These are phyloP conservation scores for Daedalea quercina DNA, from an alignment of 768 basidiomycete genomes.

Conservation along the genomic window DNA sequence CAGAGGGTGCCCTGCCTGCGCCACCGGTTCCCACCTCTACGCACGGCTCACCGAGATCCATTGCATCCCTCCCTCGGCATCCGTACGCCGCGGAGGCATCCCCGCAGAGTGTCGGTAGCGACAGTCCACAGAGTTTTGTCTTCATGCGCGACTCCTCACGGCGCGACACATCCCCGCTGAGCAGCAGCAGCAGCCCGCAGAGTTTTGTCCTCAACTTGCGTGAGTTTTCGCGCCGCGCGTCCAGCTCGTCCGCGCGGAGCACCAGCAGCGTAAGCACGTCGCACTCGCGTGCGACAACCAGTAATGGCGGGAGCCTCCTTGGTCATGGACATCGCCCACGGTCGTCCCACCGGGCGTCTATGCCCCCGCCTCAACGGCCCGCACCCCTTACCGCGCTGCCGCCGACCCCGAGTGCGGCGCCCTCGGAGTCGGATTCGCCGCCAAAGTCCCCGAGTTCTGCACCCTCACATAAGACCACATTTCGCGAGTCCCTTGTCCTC, in stretches of 20 bases:
- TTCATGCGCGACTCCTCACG: constrained; percentile 22
- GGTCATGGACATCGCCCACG: constrained; percentile 25
- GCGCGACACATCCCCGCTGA: constrained; percentile 14
- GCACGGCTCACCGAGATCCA: constrained; percentile 4
- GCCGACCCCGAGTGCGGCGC: constrained; percentile 40
- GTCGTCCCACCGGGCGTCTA: constrained; percentile 46
- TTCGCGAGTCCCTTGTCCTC: constrained; percentile 52
- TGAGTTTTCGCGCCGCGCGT: constrained; percentile 24
- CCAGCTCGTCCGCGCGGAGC: constrained; percentile 20
- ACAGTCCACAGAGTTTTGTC: constrained; percentile 18
- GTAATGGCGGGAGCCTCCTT: constrained; percentile 11
- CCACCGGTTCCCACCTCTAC: constrained; percentile 23
- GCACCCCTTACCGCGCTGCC: constrained; percentile 66
- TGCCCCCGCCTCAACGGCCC: constrained; percentile 70
- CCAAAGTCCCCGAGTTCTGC: constrained; percentile 23
- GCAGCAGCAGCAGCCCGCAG: constrained; percentile 17
- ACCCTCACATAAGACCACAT: constrained; percentile 23
- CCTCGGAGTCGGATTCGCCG: constrained; percentile 18
- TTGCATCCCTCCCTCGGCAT: constrained; percentile 16
- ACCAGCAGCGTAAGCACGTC: constrained; percentile 19
- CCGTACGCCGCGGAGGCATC: constrained; percentile 20
- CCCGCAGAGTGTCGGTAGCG: constrained; percentile 8
- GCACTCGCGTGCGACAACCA: constrained; percentile 8
- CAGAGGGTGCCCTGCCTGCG: constrained; percentile 53
- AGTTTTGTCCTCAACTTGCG: constrained; percentile 18